Evolutionary conservation across 2,329 filamentous ascomycete species (phyloP), one percentile per base, ranked within the genome.

Genomic region (Lecanosticta acicola): DNA sequence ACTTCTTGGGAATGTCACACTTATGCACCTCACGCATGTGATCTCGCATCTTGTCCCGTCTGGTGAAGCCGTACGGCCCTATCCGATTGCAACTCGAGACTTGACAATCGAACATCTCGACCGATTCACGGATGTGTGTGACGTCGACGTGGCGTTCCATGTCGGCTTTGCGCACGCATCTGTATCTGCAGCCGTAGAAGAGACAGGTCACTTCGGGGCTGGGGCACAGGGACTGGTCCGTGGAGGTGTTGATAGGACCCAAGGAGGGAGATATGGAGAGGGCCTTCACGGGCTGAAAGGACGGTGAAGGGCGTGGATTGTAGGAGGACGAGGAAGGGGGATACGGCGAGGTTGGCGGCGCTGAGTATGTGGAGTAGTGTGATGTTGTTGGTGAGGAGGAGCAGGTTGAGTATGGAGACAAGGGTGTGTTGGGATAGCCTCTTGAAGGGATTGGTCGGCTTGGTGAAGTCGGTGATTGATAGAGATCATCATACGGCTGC

Each of bases 1-100:
- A 45, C 41, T 45, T 44, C 56, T 71, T 71, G 14, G 66, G 67
- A 34, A 71, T 67, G 39, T 74, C 66, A 37, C 71, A 60, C 44
- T 73, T 69, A 57, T 81, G 79, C 49, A 73, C 78, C 35, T 75
- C 75, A 42, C 78, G 66, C 42, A 76, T 59, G 59, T 82, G 79
- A 56, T 81, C 79, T 32, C 68, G 69, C 33, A 79, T 65, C 56
- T 81, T 78, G 55, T 82, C 79, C 42, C 71, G 68, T 4, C 78
- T 68, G 3, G 74, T 73, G 55, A 81, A 81, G 0, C 77, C 78
- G 48, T 69, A 64, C 33, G 51, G 57, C 3, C 74, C 75, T 14
- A 34, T 38, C 13, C 74, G 68, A 33, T 62, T 59, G 55, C 74
- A 77, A 33, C 66, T 61, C 2, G 60, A 57, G 20, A 66, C 60